Evolutionary conservation across 805 yeast genomes (phyloP).

Genomic region (Limtongozyma cylindracea): DNA sequence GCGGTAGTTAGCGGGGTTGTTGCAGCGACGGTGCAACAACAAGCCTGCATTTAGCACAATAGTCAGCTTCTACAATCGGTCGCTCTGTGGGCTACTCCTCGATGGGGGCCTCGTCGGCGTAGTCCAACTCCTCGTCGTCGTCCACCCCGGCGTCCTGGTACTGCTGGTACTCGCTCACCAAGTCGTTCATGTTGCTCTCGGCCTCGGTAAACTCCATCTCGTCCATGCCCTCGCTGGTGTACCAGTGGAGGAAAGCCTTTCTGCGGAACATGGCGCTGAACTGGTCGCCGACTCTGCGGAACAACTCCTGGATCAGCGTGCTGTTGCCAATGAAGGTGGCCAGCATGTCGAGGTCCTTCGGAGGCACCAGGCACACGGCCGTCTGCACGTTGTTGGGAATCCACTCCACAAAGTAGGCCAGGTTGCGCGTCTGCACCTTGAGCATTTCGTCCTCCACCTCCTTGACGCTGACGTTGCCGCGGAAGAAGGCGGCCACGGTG

Average conservation of each 20-base stretch:
- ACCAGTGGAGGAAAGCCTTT: conserved; percentile 93
- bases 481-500: conserved; percentile 83
- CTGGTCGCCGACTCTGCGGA: conserved; percentile 74
- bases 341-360: conserved; percentile 63
- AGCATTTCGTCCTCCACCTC: conserved; percentile 90
- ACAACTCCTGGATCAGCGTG: conserved; percentile 77
- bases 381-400: conserved; percentile 90
- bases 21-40: too few species aligned
- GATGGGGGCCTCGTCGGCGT: conserved; percentile 32
- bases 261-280: conserved; percentile 83
- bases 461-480: conserved; percentile 80
- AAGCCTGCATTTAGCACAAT: too few species aligned
- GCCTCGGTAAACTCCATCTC: conserved; percentile 88
- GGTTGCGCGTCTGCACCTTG: conserved; percentile 59
- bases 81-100: too few species aligned
- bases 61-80: too few species aligned
- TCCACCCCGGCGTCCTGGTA: conserved; percentile 66
- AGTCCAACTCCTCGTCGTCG: conserved; percentile 54
- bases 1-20: too few species aligned
- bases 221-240: conserved; percentile 90
- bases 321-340: conserved; percentile 90
- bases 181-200: conserved; percentile 72
- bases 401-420: conserved; percentile 82
- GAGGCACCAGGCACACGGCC: conserved; percentile 80
- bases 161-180: conserved; percentile 76